Conservation (phyloP, 768 basidiomycete genomes). For the Russula lepida region DNA sequence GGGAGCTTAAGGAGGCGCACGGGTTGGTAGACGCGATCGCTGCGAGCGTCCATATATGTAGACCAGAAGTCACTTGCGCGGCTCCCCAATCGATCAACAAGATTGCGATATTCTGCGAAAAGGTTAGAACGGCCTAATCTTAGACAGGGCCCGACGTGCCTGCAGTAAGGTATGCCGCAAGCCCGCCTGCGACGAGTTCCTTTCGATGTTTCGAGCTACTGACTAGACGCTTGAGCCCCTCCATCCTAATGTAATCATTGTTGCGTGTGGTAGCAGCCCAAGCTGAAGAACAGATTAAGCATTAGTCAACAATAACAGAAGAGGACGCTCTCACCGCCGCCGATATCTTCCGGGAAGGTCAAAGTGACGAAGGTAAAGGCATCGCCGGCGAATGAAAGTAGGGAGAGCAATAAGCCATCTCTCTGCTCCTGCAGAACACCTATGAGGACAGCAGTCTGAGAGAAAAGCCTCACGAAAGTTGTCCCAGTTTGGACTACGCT, state of each 20-base stretch:
- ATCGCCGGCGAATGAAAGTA: slow-evolving; percentile 47
- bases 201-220: slow-evolving; percentile 49
- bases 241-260: slow-evolving; percentile 49
- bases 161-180: slow-evolving; percentile 44
- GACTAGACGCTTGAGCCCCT: slow-evolving; percentile 55
- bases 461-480: slow-evolving; percentile 41
- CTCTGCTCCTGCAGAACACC: slow-evolving; percentile 49
- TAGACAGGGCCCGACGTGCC: slow-evolving; percentile 24
- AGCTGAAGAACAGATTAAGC: slow-evolving; percentile 27
- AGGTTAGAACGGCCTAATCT: not conserved
- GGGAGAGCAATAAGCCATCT: slow-evolving; percentile 55
- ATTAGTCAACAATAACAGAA: not conserved
- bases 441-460: slow-evolving; percentile 55
- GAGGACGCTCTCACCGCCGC: slow-evolving; percentile 1
- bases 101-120: slow-evolving; percentile 6
- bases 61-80: slow-evolving; percentile 15
- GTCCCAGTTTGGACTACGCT: slow-evolving; percentile 34
- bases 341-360: not conserved
- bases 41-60: not conserved
- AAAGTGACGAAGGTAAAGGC: slow-evolving; percentile 33
- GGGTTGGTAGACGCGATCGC: not conserved
- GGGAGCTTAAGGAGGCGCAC: slow-evolving; percentile 3
- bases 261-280: slow-evolving; percentile 71
- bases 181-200: slow-evolving; percentile 62
- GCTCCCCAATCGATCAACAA: slow-evolving; percentile 15